These are phyloP conservation scores for Chalciporus pseudorubinellus DNA, from an alignment of 768 basidiomycete species.

Conservation along the genomic window DNA sequence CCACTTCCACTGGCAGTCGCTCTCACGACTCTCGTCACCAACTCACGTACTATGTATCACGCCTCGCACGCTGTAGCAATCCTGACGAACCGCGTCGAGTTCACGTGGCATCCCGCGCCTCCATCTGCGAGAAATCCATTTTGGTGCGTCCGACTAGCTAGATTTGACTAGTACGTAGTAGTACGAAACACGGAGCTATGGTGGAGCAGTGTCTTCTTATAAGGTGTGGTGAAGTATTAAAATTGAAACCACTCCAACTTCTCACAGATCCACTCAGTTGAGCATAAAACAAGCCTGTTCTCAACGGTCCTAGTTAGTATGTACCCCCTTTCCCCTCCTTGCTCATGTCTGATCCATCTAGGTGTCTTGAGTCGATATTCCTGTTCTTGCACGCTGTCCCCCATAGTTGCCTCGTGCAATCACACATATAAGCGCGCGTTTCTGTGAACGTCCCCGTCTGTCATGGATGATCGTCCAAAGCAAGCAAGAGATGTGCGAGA, in stretches of 20 bases:
- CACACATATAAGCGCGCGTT: not conserved
- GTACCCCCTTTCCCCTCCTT: not conserved
- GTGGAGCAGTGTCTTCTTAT: too few species aligned
- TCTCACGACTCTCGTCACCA: too few species aligned
- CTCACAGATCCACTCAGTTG: not conserved
- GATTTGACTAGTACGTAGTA: too few species aligned
- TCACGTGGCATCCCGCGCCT: not conserved
- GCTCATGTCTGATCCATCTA: not conserved
- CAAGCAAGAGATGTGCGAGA: not conserved
- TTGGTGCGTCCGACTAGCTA: not conserved
- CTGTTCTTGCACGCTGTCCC: not conserved
- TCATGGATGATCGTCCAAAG: conserved; percentile 1
- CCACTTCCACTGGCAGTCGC: too few species aligned
- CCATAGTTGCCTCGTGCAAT: not conserved
- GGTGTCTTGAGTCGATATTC: not conserved
- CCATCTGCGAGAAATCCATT: not conserved
- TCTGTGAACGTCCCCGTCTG: not conserved
- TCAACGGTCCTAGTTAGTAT: conserved; percentile 10
- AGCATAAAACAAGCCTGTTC: not conserved
- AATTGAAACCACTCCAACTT: not conserved
- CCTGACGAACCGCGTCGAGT: not conserved
- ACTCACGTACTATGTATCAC: too few species aligned
- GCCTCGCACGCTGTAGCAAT: not conserved
- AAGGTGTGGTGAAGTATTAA: too few species aligned
- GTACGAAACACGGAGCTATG: not conserved